Evolutionary conservation across 1,139 yeast species (phyloP).

Genomic region (Candida glucosophila): DNA sequence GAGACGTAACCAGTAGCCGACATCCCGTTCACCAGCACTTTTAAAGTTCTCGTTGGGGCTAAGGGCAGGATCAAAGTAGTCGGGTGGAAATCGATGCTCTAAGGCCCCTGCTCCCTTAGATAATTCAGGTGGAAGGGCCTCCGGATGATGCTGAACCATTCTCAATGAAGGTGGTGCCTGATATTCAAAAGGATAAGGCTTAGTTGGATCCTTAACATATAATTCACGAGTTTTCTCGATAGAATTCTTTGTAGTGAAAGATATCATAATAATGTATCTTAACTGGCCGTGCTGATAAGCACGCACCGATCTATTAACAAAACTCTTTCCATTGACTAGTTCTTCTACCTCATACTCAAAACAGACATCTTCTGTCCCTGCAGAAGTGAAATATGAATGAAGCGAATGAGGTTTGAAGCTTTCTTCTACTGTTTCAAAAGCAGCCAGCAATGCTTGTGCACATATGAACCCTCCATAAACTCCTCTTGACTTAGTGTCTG

Average conservation of each 20-base stretch:
- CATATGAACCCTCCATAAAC: conserved; percentile 36
- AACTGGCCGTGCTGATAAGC: conserved; percentile 21
- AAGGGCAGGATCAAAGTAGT: conserved; percentile 12
- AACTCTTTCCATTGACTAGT: conserved; percentile 23
- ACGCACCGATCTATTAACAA: conserved; percentile 23
- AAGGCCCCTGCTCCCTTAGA: conserved; percentile 14
- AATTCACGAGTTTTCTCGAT: conserved; percentile 8
- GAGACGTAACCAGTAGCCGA: conserved; percentile 23
- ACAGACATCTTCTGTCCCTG: conserved; percentile 22
- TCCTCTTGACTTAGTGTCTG: conserved; percentile 23
- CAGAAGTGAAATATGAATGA: conserved; percentile 32
- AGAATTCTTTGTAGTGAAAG: conserved; percentile 24
- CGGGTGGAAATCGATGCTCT: conserved; percentile 22
- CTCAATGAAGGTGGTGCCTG: conserved; percentile 20
- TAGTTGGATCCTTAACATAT: conserved; percentile 10
- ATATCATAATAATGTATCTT: conserved; percentile 25
- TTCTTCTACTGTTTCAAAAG: conserved; percentile 19
- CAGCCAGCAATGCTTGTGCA: conserved; percentile 33
- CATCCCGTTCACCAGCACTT: conserved; percentile 23
- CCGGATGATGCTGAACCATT: conserved; percentile 18
- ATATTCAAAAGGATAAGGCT: conserved; percentile 22
- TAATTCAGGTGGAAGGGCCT: conserved; percentile 12
- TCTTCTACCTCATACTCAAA: conserved; percentile 25
- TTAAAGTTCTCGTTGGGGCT: conserved; percentile 11
- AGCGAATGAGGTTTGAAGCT: conserved; percentile 35